A percentile compares a stretch with the other conserved stretches of the same genome.
These are phyloP conservation scores for Microglena sp. DNA, from an alignment of 139 green algal species.

Conservation along the genomic window DNA sequence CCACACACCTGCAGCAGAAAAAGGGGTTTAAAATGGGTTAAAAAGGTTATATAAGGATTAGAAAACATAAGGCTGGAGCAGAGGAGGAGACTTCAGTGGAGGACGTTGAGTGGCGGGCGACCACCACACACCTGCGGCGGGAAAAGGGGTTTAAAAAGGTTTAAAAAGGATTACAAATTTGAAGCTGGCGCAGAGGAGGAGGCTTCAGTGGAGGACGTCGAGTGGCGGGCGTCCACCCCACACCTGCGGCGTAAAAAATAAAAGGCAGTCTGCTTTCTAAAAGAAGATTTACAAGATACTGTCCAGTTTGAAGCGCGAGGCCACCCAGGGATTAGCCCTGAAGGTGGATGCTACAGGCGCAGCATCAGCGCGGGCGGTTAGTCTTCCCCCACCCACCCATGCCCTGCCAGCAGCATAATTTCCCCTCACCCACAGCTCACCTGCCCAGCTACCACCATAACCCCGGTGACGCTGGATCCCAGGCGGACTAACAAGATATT, in stretches of 20 bases:
- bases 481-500: slow-evolving; percentile 59
- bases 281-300: slow-evolving; percentile 67
- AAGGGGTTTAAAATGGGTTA: neutral
- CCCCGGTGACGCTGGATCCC: no score
- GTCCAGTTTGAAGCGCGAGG: slow-evolving; percentile 59
- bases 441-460: no score
- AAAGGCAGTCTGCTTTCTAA: no score
- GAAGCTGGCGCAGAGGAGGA: neutral
- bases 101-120: no score
- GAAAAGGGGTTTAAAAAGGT: neutral
- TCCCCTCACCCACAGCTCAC: no score
- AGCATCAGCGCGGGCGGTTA: no score
- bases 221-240: slow-evolving; percentile 52
- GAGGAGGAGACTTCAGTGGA: no score
- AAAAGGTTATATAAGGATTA: no score
- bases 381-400: no score
- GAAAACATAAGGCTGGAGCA: neutral
- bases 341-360: slow-evolving; percentile 79
- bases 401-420: no score
- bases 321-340: slow-evolving; percentile 77
- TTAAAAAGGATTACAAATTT: no score
- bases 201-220: no score
- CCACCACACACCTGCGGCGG: slow-evolving; percentile 54
- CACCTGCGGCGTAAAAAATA: slow-evolving; percentile 33
- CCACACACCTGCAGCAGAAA: slow-evolving; percentile 43